Evolutionary conservation across 176 grass and related monocot genomes (phyloP), one percentile per base, ranked within the genome.

Genomic region (Oryza glumipatula): DNA sequence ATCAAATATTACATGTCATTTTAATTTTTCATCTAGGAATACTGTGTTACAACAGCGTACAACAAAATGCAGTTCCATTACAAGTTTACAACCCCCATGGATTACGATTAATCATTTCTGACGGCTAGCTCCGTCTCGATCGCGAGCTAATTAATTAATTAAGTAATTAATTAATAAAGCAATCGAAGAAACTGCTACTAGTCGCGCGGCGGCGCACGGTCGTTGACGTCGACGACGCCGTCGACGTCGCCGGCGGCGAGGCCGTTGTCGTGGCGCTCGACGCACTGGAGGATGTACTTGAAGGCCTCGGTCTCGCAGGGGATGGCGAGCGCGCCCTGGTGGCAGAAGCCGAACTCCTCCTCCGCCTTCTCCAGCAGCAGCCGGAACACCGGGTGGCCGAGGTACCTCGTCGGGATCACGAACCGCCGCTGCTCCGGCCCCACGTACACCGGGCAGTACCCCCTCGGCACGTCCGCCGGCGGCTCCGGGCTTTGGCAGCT

Each of bases 281-380:
- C 84, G 80, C 93, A 94, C 87, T 98, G 93, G 78, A 98, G 93
- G 35, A 98, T 98, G 89, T 95, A 95, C 85, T 93, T 94, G 74
- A 98, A 98, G 7, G 93, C 73, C 83, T 98, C 88, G 15, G 85
- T 89, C 44, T 98, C 96, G 82, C 91, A 89, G 19, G 93, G 96
- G 75, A 95, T 86, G 33, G 80, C 87, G 68, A 98, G 89, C 23
- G 87, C 90, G 30, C 96, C 96, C 32, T 92, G 65, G 19, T 83
- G 88, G 44, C 73, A 81, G 67, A 91, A 93, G 28, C 96, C 96
- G 65, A 95, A 98, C 79, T 88, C 89, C 85, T 94, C 87, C 72
- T 94, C 87, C 8, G 96, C 93, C 85, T 98, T 98, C 82, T 88
- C 91, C 64, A 98, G 89, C 39, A 98, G 93, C 60, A 94, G 80